Percentiles rank a stretch among this genome's conserved stretches.
These are phyloP conservation scores for Coemansia sp. DNA, from an alignment of 192 early-diverging fungal species.

Conservation along the genomic window DNA sequence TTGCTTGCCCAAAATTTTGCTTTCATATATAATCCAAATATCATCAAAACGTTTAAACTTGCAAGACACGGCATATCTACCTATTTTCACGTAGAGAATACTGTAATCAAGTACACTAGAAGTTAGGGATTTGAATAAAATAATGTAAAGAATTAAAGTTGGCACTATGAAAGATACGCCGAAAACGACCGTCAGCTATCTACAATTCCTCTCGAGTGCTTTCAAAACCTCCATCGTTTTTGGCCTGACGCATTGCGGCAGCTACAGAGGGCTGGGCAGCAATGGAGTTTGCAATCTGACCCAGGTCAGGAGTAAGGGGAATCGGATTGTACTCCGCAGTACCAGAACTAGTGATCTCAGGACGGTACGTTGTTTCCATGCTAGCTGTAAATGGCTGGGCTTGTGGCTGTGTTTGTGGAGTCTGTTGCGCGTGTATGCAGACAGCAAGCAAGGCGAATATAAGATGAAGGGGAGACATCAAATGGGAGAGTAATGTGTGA, in stretches of 20 bases:
- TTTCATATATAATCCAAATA: neutral
- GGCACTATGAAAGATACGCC: neutral
- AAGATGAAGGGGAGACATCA: neutral
- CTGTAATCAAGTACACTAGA: neutral
- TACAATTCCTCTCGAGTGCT: constrained; percentile 33
- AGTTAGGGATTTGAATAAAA: neutral
- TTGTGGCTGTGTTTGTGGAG: neutral
- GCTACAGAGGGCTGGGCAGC: constrained; percentile 37
- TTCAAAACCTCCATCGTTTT: constrained; percentile 2
- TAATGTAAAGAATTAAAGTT: neutral
- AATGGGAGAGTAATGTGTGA: neutral
- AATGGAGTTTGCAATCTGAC: constrained; percentile 30
- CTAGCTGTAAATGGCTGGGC: constrained; percentile 21
- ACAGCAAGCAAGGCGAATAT: neutral
- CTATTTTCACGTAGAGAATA: neutral
- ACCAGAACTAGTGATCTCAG: constrained; percentile 20
- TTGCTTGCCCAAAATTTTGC: no score
- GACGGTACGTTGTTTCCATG: constrained; percentile 43
- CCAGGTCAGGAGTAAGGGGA: constrained; percentile 44
- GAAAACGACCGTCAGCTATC: neutral
- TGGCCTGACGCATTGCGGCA: constrained; percentile 36
- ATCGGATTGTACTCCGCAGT: constrained; percentile 28
- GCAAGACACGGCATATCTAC: neutral
- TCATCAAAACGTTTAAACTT: neutral
- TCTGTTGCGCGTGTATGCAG: neutral